Evolutionary conservation across 495 filamentous ascomycete genomes (phyloP).

Genomic region (Diplogelasinospora grovesii): DNA sequence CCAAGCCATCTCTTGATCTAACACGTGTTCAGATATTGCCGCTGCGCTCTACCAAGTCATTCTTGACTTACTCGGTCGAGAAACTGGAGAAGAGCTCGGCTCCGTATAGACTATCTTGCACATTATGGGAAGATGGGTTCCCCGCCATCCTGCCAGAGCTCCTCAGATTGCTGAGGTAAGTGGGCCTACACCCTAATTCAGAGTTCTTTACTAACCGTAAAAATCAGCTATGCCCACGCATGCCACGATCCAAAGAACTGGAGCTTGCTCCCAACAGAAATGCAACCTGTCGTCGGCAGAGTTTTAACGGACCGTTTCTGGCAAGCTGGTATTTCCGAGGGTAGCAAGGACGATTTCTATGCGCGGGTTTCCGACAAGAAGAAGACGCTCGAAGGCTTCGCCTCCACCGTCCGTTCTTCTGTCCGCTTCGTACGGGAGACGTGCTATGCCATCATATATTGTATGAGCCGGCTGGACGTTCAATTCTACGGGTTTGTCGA

Average conservation of each 20-base stretch:
- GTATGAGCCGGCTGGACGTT: slow-evolving; percentile 79
- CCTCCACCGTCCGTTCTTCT: slow-evolving; percentile 82
- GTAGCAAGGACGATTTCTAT: slow-evolving; percentile 94
- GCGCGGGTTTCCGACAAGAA: slow-evolving; percentile 83
- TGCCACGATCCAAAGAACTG: slow-evolving; percentile 86
- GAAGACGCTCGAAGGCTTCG: slow-evolving; percentile 84
- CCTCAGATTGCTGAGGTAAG: slow-evolving; percentile 74
- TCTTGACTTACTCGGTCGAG: slow-evolving; percentile 84
- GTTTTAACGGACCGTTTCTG: slow-evolving; percentile 95
- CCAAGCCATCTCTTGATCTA: slow-evolving; percentile 5
- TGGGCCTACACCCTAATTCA: not conserved
- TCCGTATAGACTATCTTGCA: slow-evolving; percentile 62
- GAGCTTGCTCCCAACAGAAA: slow-evolving; percentile 68
- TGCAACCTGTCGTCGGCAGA: slow-evolving; percentile 67
- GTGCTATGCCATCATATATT: slow-evolving; percentile 87
- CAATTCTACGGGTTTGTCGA: slow-evolving; percentile 85
- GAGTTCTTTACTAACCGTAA: slow-evolving; percentile 7
- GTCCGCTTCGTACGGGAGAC: slow-evolving; percentile 85
- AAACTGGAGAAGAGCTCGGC: slow-evolving; percentile 65
- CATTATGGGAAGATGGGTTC: slow-evolving; percentile 76
- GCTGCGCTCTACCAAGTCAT: slow-evolving; percentile 77
- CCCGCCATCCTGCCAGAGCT: slow-evolving; percentile 79
- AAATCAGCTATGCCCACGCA: slow-evolving; percentile 72
- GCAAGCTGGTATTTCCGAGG: slow-evolving; percentile 95
- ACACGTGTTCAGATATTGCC: slow-evolving; percentile 53